These are phyloP conservation scores for Torulaspora maleeae DNA, from an alignment of 805 yeast species.

Conservation along the genomic window DNA sequence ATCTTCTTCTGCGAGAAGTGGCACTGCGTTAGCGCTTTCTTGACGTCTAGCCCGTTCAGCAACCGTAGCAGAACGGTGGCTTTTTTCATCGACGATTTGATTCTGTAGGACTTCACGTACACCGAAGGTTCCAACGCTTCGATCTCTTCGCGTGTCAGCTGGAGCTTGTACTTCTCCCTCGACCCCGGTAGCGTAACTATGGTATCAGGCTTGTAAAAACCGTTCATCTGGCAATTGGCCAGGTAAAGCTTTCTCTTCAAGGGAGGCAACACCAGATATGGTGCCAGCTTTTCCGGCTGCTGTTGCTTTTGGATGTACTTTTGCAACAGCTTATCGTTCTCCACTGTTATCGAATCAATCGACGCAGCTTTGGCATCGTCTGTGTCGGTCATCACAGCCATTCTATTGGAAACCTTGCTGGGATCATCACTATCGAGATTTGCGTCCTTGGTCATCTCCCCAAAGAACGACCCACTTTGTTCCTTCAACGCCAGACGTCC, in stretches of 20 bases:
- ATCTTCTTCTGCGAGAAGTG: conserved; percentile 81
- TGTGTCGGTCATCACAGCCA: conserved; percentile 22
- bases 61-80: conserved; percentile 75
- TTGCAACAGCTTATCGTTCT: conserved; percentile 40
- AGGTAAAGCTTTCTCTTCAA: conserved; percentile 62
- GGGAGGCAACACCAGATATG: conserved; percentile 58
- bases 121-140: conserved; percentile 83
- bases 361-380: conserved; percentile 19
- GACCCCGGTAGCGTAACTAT: conserved; percentile 38
- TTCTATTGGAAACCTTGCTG: conserved; percentile 21
- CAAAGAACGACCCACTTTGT: conserved; percentile 18
- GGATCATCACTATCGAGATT: conserved; percentile 20
- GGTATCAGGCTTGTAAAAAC: conserved; percentile 62
- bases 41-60: conserved; percentile 63
- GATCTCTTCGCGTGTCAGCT: conserved; percentile 59
- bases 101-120: conserved; percentile 72
- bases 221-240: conserved; percentile 53
- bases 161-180: conserved; percentile 51
- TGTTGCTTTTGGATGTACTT: conserved; percentile 46
- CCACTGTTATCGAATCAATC: conserved; percentile 30
- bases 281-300: conserved; percentile 45
- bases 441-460: conserved; percentile 24
- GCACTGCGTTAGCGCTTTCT: conserved; percentile 83
- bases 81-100: conserved; percentile 85
- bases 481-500: conserved; percentile 9